Base-by-base conservation (phyloP, 139 green algal genomes). In the Volvox africanus region DNA sequence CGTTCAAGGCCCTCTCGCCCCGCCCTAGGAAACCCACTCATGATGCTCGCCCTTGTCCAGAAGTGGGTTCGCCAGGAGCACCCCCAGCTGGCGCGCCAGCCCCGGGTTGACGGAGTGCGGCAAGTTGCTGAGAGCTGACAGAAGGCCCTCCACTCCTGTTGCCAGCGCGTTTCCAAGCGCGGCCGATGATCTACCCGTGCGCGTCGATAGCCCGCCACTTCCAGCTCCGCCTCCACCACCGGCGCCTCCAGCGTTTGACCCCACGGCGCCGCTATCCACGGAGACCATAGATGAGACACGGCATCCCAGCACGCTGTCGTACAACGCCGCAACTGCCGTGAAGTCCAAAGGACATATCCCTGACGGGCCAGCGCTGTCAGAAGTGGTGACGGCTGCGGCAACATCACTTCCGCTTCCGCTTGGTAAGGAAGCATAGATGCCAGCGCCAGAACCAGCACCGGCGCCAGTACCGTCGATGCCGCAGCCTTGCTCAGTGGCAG, bases 11-110 rank as follows among this genome's bases (percentile, higher is more conserved):
- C 44, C 9, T 55, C 44, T 5, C 44, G 44, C 9, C 44, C 44
- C 44, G 44, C 44, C 44, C 44, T 55, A 55, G 44, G 9, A 9
- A 55, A 73, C 87, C 79, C 75, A 91, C 87, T 91, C 67, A 80
- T 91, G 77, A 21, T 87, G 84, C 76, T 95, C 93, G 18, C 80
- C 67, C 28, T 89, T 65, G 32, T 93, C 77, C 37, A 95, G 82
- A 89, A 92, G 75, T 14, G 93, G 93, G 86, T 89, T 92, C 26
- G 87, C 80, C 71, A 95, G 89, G 61, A 95, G 89, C 35, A 90
- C 80, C 0, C 77, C 61, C 36, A 92, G 61, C 91, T 93, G 91
- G 14, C 91, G 91, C 22, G 86, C 1, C 44, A 92, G 71, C 22
- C 86, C 87, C 9, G 91, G 91, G 81, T 93, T 93, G 91, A 89